A percentile compares a stretch with the other conserved stretches of the same genome.
Evolutionary conservation across 495 filamentous ascomycete species (phyloP).

Genomic region (Chaetomidium leptoderma): DNA sequence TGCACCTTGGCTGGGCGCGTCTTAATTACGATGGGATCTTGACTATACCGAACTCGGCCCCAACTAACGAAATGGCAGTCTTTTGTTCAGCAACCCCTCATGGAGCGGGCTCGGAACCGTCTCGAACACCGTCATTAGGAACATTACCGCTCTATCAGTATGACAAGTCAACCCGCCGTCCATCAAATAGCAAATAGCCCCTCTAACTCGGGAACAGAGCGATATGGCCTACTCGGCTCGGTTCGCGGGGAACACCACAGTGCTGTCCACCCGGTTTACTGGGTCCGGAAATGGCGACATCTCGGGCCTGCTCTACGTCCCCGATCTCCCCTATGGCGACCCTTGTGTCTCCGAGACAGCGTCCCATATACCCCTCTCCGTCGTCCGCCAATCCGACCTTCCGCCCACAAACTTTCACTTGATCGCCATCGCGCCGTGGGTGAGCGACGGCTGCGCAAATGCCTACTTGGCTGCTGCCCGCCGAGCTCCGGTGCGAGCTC

Average conservation of each 20-base stretch:
- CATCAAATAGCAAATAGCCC: not conserved
- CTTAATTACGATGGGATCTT: too few relatives aligned
- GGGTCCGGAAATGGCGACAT: conserved; percentile 51
- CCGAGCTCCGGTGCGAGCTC: conserved; percentile 52
- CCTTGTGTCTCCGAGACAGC: conserved; percentile 57
- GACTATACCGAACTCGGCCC: too few relatives aligned
- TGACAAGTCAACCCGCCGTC: not conserved
- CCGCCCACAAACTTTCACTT: conserved; percentile 57
- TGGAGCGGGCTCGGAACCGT: conserved; percentile 39
- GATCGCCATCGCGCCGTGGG: conserved; percentile 90
- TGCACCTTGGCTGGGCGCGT: not conserved
- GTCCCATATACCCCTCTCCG: conserved; percentile 64
- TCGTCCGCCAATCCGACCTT: conserved; percentile 65
- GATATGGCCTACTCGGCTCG: conserved; percentile 61
- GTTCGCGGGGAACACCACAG: conserved; percentile 59
- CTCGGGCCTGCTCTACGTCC: conserved; percentile 77
- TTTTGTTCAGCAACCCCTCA: conserved; percentile 47
- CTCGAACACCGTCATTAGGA: conserved; percentile 45
- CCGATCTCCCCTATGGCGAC: conserved; percentile 53
- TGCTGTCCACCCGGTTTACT: conserved; percentile 60
- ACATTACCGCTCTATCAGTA: conserved; percentile 48
- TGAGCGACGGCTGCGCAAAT: conserved; percentile 61
- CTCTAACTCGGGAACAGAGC: conserved; percentile 40
- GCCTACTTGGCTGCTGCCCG: conserved; percentile 63
- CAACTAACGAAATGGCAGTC: conserved; percentile 28